Evolutionary conservation across 1,284 basidiomycete species (phyloP), one percentile per base, ranked within the genome.

Genomic region (Puccinia triticina): DNA sequence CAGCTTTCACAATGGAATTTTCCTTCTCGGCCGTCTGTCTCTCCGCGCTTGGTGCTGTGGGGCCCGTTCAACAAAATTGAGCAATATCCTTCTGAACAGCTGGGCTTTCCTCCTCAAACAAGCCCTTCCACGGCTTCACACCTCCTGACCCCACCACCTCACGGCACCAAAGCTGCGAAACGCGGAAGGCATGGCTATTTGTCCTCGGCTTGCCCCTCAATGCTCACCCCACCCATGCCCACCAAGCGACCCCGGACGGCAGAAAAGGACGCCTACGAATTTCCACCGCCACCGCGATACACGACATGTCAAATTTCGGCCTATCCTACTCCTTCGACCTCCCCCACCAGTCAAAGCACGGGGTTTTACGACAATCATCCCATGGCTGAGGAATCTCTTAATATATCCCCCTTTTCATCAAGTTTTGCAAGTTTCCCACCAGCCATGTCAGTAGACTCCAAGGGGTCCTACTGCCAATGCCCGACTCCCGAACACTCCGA

Each of bases 171-270:
- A 29, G 21, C 74, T 64, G 14, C 55, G 4, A 77, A 77, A n/a
- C 74, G 74, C 34, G 37, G 23, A n/a, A 77, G 74, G 23, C 55
- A 77, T 4, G 72, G 72, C 29, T 64, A 64, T 64, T 46, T 46
- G 12, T 40, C 43, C 7, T 26, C 55, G 16, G 55, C 37, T 16
- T 57, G 40, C 18, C 37, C n/a, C 1, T 14, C 55, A 29, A 34
- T 29, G 23, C 23, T 12, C 23, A 64, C 55, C 1, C 74, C 57
- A 48, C 18, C 37, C 29, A 37, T 64, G 21, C 43, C 37, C 16
- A 26, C 40, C 32, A 77, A 77, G 26, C 55, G 74, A 61, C 74
- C 74, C 32, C 34, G 74, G n/a, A 77, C 74, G 37, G 40, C 59
- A 66, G 74, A 77, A 50, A 32, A 77, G 40, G 37, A 77, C 5